These are phyloP conservation scores for Boechera stricta DNA, from an alignment of 345 rosid species.

Conservation along the genomic window DNA sequence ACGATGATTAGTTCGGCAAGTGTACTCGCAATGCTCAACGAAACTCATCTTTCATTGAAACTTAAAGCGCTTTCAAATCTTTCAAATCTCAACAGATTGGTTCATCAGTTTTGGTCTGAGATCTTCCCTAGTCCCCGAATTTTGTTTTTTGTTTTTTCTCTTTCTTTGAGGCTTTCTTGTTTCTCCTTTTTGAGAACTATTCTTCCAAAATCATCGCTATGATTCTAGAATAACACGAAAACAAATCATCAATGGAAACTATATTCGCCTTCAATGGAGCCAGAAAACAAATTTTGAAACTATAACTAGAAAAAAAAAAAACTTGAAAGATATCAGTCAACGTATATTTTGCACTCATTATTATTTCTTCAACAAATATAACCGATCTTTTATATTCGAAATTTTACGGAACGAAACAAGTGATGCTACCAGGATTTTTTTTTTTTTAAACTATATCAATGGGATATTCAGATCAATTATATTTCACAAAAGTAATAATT, in stretches of 20 bases:
- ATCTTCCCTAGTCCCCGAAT: constrained; percentile 58
- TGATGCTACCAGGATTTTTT: too few relatives aligned
- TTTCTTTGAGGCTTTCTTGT: too few relatives aligned
- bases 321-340: background rate
- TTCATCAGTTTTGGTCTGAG: constrained; percentile 94
- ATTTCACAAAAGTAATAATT: background rate
- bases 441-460: background rate
- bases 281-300: too few relatives aligned
- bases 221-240: too few relatives aligned
- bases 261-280: too few relatives aligned
- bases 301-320: too few relatives aligned
- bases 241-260: too few relatives aligned
- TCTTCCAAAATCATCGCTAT: too few relatives aligned
- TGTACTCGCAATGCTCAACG: constrained; percentile 94
- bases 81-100: constrained; percentile 73
- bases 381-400: too few relatives aligned
- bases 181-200: background rate
- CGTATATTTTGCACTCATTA: background rate
- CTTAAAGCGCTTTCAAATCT: constrained; percentile 84
- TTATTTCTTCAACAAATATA: background rate
- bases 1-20: constrained; percentile 89
- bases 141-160: too few relatives aligned
- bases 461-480: background rate
- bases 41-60: constrained; percentile 75
- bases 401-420: too few relatives aligned